Evolutionary conservation across 2,329 filamentous ascomycete species (phyloP).

Genomic region (Zymoseptoria crescenta): DNA sequence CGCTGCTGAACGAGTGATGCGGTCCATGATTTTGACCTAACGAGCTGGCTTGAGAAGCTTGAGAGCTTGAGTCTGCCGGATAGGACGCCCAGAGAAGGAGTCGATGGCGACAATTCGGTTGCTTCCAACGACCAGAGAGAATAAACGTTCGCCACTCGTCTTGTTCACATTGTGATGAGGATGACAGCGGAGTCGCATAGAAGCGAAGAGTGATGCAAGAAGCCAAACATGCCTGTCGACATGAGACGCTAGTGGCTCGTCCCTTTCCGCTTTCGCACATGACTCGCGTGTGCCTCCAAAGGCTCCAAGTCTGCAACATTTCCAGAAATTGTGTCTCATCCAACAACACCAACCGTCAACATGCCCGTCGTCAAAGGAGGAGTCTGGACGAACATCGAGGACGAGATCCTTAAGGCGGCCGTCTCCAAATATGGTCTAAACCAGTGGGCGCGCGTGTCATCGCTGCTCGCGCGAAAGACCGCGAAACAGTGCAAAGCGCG

Average conservation of each 20-base stretch:
- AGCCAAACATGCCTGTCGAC: neutral
- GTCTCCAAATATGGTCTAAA: constrained; percentile 93
- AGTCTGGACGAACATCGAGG: constrained; percentile 66
- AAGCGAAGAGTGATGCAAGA: neutral
- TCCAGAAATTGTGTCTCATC: neutral
- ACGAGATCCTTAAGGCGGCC: constrained; percentile 94
- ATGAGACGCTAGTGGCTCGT: neutral
- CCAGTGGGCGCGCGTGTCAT: constrained; percentile 98
- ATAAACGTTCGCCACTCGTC: neutral
- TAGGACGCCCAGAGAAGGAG: neutral
- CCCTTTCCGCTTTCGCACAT: neutral
- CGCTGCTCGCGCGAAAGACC: constrained; percentile 91
- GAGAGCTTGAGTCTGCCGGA: no score
- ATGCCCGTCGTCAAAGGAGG: constrained; percentile 62
- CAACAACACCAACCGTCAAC: constrained; percentile 20
- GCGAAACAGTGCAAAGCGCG: constrained; percentile 98
- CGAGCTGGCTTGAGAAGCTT: neutral
- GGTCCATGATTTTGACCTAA: neutral
- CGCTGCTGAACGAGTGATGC: neutral
- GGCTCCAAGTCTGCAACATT: constrained; percentile 1
- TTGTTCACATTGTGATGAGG: neutral
- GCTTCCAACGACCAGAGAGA: neutral
- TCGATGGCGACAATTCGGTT: neutral
- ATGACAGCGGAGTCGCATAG: neutral
- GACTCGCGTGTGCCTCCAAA: constrained; percentile 3